A percentile compares a stretch with the other conserved stretches of the same genome.
These are phyloP conservation scores for Abrus pulchellus DNA, from an alignment of 306 rosid species.

Conservation along the genomic window DNA sequence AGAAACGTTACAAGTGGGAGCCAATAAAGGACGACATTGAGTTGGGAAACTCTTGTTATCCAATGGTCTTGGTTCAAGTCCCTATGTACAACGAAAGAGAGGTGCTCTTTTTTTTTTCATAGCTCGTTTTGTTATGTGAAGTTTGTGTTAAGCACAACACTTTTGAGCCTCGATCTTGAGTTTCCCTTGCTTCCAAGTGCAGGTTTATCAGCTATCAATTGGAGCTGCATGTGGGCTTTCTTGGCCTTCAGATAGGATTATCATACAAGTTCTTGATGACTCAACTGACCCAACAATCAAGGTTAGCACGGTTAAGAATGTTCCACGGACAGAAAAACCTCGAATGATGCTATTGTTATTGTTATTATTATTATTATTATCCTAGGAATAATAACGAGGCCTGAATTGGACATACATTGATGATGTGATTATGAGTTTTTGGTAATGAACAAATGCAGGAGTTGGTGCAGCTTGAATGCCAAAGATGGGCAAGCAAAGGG, in stretches of 20 bases:
- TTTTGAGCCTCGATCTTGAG: slow-evolving; percentile 21
- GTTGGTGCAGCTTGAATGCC: slow-evolving; percentile 91
- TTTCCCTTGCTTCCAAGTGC: not conserved
- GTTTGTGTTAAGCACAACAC: not conserved
- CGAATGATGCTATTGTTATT: no score
- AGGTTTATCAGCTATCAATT: slow-evolving; percentile 95
- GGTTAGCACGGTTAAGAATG: slow-evolving; percentile 45
- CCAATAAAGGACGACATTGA: slow-evolving; percentile 83
- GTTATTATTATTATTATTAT: not conserved
- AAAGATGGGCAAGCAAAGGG: slow-evolving; percentile 96
- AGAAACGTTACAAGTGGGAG: slow-evolving; percentile 90
- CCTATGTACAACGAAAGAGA: slow-evolving; percentile 98
- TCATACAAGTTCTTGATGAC: slow-evolving; percentile 91
- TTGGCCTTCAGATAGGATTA: slow-evolving; percentile 94
- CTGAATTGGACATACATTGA: not conserved
- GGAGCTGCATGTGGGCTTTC: slow-evolving; percentile 95
- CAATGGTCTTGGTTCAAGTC: slow-evolving; percentile 90
- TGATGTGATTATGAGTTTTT: not conserved
- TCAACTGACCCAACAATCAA: slow-evolving; percentile 87
- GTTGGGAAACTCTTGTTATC: slow-evolving; percentile 83
- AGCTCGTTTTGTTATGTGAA: not conserved
- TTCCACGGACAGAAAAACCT: no score
- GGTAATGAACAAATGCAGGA: slow-evolving; percentile 58
- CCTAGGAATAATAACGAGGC: not conserved
- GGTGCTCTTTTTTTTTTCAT: slow-evolving; percentile 53